These are phyloP conservation scores for Falciphora oryzae DNA, from an alignment of 2,329 filamentous ascomycete genomes.

Conservation along the genomic window DNA sequence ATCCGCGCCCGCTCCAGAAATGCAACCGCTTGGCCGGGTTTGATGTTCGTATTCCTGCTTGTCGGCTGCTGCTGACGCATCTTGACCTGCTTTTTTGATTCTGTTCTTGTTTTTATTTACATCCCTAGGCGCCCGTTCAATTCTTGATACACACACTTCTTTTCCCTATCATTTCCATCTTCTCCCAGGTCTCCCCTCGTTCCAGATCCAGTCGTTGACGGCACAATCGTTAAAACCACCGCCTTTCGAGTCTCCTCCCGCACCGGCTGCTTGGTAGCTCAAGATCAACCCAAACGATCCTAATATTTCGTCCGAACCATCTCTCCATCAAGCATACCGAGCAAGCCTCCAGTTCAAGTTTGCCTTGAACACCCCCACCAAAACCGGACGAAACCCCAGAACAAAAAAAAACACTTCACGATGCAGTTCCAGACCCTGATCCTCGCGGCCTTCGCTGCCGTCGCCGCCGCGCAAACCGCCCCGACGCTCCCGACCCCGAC, in stretches of 20 bases:
- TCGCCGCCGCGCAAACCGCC: conserved; percentile 2
- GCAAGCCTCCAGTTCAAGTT: neutral
- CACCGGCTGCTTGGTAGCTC: no score
- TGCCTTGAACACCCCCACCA: neutral
- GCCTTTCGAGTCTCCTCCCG: no score
- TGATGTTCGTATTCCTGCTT: neutral
- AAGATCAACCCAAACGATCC: no score
- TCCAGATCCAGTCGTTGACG: neutral
- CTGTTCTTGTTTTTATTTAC: neutral
- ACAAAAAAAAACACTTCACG: neutral
- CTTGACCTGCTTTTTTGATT: neutral
- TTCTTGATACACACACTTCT: neutral
- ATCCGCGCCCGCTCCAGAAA: neutral
- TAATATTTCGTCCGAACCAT: neutral
- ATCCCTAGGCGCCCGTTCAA: neutral
- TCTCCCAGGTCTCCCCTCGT: neutral
- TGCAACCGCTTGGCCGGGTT: neutral
- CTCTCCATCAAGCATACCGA: neutral
- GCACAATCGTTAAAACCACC: no score
- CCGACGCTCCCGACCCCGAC: neutral
- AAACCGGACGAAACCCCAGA: neutral
- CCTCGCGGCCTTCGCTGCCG: conserved; percentile 3
- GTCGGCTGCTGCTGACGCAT: neutral
- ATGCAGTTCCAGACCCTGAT: conserved; percentile 5
- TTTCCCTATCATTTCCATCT: neutral